These are phyloP conservation scores for Backusella circina DNA, from an alignment of 192 early-diverging fungal genomes.

Conservation along the genomic window DNA sequence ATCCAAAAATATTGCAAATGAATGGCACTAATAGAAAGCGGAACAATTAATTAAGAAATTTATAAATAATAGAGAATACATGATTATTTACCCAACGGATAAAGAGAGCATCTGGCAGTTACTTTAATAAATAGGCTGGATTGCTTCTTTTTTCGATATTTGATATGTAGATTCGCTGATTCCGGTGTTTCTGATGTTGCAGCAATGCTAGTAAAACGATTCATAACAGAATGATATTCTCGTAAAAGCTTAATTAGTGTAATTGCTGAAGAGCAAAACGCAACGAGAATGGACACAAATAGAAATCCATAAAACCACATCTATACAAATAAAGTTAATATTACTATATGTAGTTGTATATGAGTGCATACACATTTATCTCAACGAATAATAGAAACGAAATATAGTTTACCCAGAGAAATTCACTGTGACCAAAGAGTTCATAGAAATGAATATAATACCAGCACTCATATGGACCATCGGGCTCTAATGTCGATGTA, in stretches of 20 bases:
- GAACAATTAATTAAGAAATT: neutral
- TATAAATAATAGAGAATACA: neutral
- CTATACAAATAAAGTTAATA: neutral
- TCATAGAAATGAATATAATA: neutral
- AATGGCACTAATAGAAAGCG: neutral
- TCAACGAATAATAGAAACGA: neutral
- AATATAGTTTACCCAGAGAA: neutral
- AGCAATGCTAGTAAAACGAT: neutral
- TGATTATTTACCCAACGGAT: neutral
- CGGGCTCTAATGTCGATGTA: neutral
- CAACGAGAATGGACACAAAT: neutral
- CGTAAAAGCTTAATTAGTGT: neutral
- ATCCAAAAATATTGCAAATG: neutral
- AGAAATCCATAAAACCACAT: constrained; percentile 1
- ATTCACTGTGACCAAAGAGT: neutral
- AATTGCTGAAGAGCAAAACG: neutral
- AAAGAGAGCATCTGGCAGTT: neutral
- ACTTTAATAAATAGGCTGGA: neutral
- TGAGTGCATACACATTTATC: neutral
- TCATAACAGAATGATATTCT: neutral
- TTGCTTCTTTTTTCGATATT: neutral
- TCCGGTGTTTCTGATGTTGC: neutral
- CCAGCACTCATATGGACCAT: neutral
- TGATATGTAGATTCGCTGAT: neutral
- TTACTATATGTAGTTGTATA: neutral